Conservation (phyloP, 176 grass and related monocot genomes). For the Thinopyrum elongatum region DNA sequence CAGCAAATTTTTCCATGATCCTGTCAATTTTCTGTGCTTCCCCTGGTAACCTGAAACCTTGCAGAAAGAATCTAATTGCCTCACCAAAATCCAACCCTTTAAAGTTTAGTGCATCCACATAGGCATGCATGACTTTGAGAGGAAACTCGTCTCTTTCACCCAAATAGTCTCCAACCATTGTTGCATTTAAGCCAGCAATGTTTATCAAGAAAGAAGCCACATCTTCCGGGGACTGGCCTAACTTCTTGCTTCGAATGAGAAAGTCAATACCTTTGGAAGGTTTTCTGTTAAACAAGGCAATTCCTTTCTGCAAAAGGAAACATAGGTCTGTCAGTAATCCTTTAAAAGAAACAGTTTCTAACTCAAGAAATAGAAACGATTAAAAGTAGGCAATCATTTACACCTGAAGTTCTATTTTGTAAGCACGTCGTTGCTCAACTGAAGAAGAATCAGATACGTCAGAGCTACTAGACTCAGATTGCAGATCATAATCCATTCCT, state of each 20-base stretch:
- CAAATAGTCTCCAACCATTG: constrained; percentile 91
- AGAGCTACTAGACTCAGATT: constrained; percentile 51
- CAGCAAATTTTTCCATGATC: constrained; percentile 99
- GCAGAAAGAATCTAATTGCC: constrained; percentile 90
- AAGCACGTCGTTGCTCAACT: constrained; percentile 82
- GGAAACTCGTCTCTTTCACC: constrained; percentile 94
- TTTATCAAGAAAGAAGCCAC: constrained; percentile 85
- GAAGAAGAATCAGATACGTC: constrained; percentile 78
- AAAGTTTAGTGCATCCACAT: constrained; percentile 88
- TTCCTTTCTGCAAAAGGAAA: constrained; percentile 74
- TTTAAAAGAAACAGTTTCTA: background rate
- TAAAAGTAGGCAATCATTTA: constrained; percentile 27
- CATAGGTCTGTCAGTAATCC: constrained; percentile 2
- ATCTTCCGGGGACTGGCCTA: constrained; percentile 69
- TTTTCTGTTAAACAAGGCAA: constrained; percentile 91
- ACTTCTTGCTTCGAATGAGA: constrained; percentile 82
- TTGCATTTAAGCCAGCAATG: constrained; percentile 75
- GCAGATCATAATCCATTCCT: constrained; percentile 63
- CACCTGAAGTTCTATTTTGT: constrained; percentile 94
- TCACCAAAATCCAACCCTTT: constrained; percentile 88
- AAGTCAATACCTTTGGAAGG: constrained; percentile 97
- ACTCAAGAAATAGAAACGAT: background rate
- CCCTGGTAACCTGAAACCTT: constrained; percentile 89
- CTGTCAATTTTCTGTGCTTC: constrained; percentile 99
- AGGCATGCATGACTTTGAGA: constrained; percentile 98